Base-by-base conservation (phyloP, 805 yeast species). In the Peterozyma toletana region DNA sequence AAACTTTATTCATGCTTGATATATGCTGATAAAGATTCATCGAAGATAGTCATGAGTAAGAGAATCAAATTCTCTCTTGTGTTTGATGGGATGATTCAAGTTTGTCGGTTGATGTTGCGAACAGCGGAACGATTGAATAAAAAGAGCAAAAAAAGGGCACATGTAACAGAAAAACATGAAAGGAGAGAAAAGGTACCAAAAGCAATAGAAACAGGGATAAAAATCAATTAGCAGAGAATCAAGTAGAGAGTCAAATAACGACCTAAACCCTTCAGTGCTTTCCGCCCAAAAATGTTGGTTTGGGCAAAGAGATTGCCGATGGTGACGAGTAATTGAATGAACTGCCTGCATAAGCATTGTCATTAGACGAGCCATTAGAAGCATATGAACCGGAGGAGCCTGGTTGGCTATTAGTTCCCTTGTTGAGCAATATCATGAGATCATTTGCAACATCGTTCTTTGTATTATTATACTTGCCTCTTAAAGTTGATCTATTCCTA, bases 251-350 rank as follows among this genome's bases (percentile, higher is more conserved):
- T 11, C 11, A 35, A 35, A 35, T 9, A 35, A n/a, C 10, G 5
- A 5, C 15, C 13, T 14, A 9, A 5, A 33, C 27, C 7, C 27
- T 21, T 31, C 34, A 31, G 15, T 31, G 34, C 15, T 31, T 31
- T 13, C 34, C 34, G 3, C 40, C 21, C 33, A 40, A 48, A 39
- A 48, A 48, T 4, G 48, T 40, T 40, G 50, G 50, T 27, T 48
- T 48, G n/a, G 50, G 50, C 17, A 48, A 42, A 7, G 46, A 42
- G 11, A 45, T 37, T 39, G 47, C 48, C 4, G 48, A 42, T 17
- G 50, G 50, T 13, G 50, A 30, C n/a, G 43, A 37, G 14, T 37
- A 40, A 13, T 35, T 43, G 36, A 48, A 48, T n/a, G 48, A 45
- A 11, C 38, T 44, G 16, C 50, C 50, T 17, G 50, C 50, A 33